Evolutionary conservation across 2,329 filamentous ascomycete genomes (phyloP).

Genomic region (Calycina herbarum): DNA sequence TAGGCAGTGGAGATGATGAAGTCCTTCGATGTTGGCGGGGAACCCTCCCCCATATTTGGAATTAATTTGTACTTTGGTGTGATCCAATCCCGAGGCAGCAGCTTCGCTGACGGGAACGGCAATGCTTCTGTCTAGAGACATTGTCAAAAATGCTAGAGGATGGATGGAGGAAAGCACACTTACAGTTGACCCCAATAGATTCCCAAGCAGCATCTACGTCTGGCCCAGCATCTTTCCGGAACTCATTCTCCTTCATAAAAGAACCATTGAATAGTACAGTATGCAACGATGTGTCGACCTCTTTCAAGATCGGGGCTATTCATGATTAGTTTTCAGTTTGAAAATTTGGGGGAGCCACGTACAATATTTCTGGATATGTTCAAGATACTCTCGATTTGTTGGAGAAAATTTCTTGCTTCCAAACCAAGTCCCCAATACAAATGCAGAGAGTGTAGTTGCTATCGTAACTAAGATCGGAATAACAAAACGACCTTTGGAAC

Average conservation of each 20-base stretch:
- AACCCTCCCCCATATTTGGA: conserved; percentile 53
- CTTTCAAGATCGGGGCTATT: conserved; percentile 40
- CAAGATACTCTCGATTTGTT: conserved; percentile 21
- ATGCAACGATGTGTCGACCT: conserved; percentile 45
- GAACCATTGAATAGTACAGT: conserved; percentile 51
- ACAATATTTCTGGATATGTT: conserved; percentile 32
- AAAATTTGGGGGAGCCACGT: conserved; percentile 1
- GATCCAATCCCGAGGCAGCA: conserved; percentile 43
- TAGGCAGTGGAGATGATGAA: conserved; percentile 53
- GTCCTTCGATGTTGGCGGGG: conserved; percentile 47
- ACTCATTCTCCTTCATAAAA: conserved; percentile 52
- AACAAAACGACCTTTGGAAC: conserved; percentile 15
- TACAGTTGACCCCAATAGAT: conserved; percentile 51
- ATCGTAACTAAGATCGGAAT: conserved; percentile 16
- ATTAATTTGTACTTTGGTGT: conserved; percentile 52
- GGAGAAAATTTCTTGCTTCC: conserved; percentile 20
- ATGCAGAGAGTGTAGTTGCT: conserved; percentile 17
- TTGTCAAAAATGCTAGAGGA: not conserved
- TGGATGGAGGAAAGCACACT: conserved; percentile 19
- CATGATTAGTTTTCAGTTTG: conserved; percentile 12
- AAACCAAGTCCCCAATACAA: conserved; percentile 28
- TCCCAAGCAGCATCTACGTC: conserved; percentile 56
- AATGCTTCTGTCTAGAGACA: conserved; percentile 40
- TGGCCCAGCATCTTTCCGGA: conserved; percentile 46
- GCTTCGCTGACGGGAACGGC: conserved; percentile 44